Evolutionary conservation across 768 basidiomycete genomes (phyloP), one percentile per base, ranked within the genome.

Genomic region (Cubamyces sp.): DNA sequence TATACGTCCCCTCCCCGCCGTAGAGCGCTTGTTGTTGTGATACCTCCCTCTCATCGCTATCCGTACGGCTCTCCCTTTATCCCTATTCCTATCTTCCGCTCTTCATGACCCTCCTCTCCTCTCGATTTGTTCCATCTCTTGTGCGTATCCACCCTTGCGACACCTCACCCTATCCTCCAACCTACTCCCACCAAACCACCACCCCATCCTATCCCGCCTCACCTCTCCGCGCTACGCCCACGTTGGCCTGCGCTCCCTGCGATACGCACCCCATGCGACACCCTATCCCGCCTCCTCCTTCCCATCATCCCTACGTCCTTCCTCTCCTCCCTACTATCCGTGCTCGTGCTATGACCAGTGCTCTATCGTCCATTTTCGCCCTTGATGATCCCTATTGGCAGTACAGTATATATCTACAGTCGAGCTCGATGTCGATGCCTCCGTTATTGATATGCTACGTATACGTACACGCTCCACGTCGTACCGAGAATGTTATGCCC

Each of bases 231-330:
- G 21, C 40, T 34, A 34, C 55, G 39, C 49, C 9, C 9, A 11
- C 34, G 30, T 43, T 25, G 4, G 26, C 21, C 16, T 47, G 55
- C 30, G 23, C 12, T 25, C 21, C 34, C 43, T 4, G 46, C n/a
- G 55, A 62, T 57, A 57, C 61, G 61, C 46, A 57, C 40, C 61
- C 61, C 14, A 40, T 45, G 61, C 61, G 61, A 62, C 55, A 62
- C 61, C 61, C 50, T 46, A 57, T 45, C 45, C 47, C 37, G 15
- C 48, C 25, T 37, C 45, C 41, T 51, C 21, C 11, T 26, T 18
- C 25, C 18, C 28, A 30, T 34, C 34, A 34, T 34, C 34, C 34
- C 34, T 11, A 34, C 34, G 5, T 34, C 34, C 11, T 39, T 18
- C n/a, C n/a, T n/a, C 21, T 30, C 43, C 39, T 50, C 28, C n/a